Evolutionary conservation across 345 rosid genomes (phyloP).

Genomic region (Ceriops decandra): DNA sequence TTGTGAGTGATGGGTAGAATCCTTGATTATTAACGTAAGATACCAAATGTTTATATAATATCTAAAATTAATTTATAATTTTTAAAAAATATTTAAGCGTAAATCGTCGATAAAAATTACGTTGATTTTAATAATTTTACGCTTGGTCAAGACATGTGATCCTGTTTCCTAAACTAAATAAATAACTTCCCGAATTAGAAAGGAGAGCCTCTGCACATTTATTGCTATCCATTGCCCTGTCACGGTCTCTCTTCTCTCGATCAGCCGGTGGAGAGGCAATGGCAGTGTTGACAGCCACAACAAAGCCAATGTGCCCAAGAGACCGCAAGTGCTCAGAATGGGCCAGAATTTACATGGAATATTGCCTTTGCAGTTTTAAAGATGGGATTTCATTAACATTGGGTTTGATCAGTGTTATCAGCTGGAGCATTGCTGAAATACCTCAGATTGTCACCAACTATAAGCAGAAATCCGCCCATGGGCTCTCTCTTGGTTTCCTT

Average conservation of each 20-base stretch:
- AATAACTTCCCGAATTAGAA: no score
- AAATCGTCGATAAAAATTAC: no score
- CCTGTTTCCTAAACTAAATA: no score
- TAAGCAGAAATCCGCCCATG: conserved; percentile 62
- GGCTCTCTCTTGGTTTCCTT: conserved; percentile 76
- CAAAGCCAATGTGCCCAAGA: conserved; percentile 26
- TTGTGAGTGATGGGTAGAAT: no score
- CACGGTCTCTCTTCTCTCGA: background rate
- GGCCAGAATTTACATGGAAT: conserved; percentile 38
- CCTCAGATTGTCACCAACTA: conserved; percentile 80
- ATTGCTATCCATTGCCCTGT: no score
- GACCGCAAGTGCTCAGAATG: conserved; percentile 41
- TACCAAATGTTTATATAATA: no score
- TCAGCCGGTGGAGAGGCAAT: background rate
- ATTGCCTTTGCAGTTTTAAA: conserved; percentile 52
- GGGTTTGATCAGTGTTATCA: conserved; percentile 61
- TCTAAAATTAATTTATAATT: no score
- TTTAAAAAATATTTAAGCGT: no score
- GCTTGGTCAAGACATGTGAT: no score
- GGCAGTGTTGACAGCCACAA: conserved; percentile 1
- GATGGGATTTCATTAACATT: conserved; percentile 49
- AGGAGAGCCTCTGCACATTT: no score
- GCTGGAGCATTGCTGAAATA: conserved; percentile 81
- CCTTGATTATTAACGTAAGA: no score
- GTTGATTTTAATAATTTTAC: no score